These are phyloP conservation scores for Beauveria sp. DNA, from an alignment of 2,329 filamentous ascomycete genomes.

Conservation along the genomic window DNA sequence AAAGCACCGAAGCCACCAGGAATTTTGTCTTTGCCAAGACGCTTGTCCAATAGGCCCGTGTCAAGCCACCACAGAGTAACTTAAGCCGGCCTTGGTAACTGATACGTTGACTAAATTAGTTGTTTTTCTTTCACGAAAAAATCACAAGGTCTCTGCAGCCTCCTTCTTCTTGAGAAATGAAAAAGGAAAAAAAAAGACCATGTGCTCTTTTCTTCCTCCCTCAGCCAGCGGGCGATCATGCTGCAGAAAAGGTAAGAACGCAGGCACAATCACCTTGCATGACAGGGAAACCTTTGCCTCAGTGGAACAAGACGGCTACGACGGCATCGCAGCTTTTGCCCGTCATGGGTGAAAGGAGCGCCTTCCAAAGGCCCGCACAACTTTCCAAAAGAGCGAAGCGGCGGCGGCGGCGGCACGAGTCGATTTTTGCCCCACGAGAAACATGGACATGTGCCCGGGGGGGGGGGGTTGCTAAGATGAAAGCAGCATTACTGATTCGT, in stretches of 20 bases:
- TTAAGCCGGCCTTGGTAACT: too few relatives aligned
- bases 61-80: too few relatives aligned
- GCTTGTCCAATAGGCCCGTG: too few relatives aligned
- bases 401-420: not conserved
- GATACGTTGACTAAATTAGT: not conserved
- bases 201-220: not conserved
- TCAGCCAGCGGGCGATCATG: not conserved
- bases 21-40: not conserved
- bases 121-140: not conserved
- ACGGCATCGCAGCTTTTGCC: not conserved
- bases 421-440: too few relatives aligned
- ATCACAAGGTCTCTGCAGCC: not conserved
- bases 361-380: not conserved
- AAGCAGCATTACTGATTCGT: too few relatives aligned
- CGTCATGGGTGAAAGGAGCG: not conserved
- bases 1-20: too few relatives aligned
- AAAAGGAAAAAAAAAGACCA: not conserved
- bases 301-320: conserved; percentile 3
- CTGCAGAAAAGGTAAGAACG: not conserved
- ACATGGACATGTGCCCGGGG: not conserved
- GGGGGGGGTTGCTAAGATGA: too few relatives aligned
- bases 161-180: not conserved
- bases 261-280: conserved; percentile 1
- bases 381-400: not conserved
- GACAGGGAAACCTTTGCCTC: not conserved